These are phyloP conservation scores for Taphrina populina DNA, from an alignment of 1,139 yeast genomes.

Conservation along the genomic window DNA sequence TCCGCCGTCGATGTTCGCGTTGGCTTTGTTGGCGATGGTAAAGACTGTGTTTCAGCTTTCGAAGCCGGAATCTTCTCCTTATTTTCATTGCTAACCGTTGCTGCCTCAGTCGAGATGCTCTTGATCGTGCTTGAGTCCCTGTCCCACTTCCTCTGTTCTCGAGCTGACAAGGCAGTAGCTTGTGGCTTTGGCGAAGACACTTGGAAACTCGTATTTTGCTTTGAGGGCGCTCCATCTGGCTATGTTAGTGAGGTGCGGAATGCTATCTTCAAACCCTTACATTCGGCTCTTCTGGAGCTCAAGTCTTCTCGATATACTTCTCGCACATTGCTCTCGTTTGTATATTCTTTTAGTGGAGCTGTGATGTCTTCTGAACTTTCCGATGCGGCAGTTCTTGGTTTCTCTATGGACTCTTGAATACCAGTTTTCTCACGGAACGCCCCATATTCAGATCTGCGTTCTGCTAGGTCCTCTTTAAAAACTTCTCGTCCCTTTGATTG, in stretches of 20 bases:
- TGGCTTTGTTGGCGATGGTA: not conserved
- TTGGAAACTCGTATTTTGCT: not conserved
- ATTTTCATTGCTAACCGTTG: not conserved
- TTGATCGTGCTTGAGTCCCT: not conserved
- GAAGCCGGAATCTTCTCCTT: not conserved
- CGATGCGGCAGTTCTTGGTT: not conserved
- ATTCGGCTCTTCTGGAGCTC: conserved; percentile 22
- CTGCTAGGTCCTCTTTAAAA: conserved; percentile 19
- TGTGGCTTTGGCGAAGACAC: not conserved
- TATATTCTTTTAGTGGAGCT: not conserved
- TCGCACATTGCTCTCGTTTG: not conserved
- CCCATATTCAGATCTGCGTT: conserved; percentile 29
- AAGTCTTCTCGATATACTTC: conserved; percentile 28
- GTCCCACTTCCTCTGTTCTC: conserved; percentile 26
- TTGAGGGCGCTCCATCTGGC: conserved; percentile 4
- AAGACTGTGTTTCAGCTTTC: not conserved
- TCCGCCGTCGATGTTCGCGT: not conserved
- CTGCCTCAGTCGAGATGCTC: not conserved
- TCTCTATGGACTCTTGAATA: not conserved
- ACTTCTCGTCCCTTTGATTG: conserved; percentile 12
- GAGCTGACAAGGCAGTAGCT: not conserved
- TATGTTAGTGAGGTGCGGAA: not conserved
- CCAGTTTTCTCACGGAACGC: not conserved
- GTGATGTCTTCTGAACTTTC: not conserved
- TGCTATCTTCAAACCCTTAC: not conserved